phyloP scores from a whole-genome alignment of 2,329 filamentous ascomycete genomes.

The Ophiostoma quercus region DNA sequence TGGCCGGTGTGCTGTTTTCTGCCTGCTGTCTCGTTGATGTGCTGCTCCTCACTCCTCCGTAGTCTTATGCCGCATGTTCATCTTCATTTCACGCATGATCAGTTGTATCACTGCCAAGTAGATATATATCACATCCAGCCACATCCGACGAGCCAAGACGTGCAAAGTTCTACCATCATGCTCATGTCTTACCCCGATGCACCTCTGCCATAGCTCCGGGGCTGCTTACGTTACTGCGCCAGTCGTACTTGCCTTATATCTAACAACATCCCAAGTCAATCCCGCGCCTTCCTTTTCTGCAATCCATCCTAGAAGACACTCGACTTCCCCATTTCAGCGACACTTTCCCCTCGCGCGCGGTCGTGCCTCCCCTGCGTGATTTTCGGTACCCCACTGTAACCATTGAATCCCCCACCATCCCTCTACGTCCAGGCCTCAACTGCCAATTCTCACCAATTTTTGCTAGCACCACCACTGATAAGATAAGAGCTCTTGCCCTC shows the following conservation, averaged over 20 bases:
- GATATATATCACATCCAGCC: neutral
- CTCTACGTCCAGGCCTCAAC: neutral
- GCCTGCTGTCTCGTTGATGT: neutral
- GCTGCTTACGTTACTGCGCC: neutral
- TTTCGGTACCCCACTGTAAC: constrained; percentile 26
- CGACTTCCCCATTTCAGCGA: constrained; percentile 22
- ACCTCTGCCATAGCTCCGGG: neutral
- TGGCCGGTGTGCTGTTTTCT: neutral
- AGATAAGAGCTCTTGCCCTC: constrained; percentile 30
- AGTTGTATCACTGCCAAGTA: neutral
- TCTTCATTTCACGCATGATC: neutral
- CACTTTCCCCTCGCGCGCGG: constrained; percentile 24
- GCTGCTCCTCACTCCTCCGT: neutral
- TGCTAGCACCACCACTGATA: constrained; percentile 28
- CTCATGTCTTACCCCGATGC: neutral
- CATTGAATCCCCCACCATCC: constrained; percentile 20
- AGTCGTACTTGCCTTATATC: constrained; percentile 5
- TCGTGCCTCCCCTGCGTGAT: constrained; percentile 27
- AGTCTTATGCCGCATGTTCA: neutral
- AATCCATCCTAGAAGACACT: neutral
- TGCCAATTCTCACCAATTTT: neutral
- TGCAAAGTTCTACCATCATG: neutral
- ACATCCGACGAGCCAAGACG: neutral
- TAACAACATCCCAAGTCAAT: neutral
- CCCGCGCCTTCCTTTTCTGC: constrained; percentile 10